Percentiles rank a stretch among this genome's conserved stretches.
Conservation (phyloP, 495 filamentous ascomycete genomes). For the Annulohypoxylon nitens region DNA sequence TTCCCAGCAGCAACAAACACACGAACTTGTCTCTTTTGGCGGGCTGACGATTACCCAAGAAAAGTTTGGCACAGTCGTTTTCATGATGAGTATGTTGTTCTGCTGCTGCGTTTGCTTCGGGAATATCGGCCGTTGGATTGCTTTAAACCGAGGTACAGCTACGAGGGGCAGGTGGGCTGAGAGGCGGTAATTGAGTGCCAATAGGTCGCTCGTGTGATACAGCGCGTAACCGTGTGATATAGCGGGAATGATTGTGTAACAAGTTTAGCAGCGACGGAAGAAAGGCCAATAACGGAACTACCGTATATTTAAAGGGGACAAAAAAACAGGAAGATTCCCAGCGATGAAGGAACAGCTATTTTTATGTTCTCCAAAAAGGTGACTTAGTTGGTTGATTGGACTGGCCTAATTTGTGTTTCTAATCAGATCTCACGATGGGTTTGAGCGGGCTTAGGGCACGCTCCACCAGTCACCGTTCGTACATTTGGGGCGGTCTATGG, state of each 20-base stretch:
- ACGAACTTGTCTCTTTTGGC: constrained; percentile 54
- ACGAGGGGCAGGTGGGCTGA: constrained; percentile 56
- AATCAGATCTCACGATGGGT: background rate
- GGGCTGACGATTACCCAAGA: constrained; percentile 74
- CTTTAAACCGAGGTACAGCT: constrained; percentile 58
- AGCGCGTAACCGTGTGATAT: background rate
- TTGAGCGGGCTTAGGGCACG: background rate
- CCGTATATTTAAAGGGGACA: background rate
- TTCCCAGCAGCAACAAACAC: constrained; percentile 21
- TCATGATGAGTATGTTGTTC: constrained; percentile 93
- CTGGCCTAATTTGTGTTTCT: background rate
- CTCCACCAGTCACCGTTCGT: background rate
- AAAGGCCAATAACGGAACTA: background rate
- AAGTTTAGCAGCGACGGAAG: background rate
- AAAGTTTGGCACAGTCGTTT: constrained; percentile 81
- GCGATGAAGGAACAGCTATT: background rate
- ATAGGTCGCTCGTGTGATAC: background rate
- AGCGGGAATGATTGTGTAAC: background rate
- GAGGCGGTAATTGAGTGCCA: constrained; percentile 14
- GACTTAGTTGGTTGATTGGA: background rate
- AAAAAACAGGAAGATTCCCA: background rate
- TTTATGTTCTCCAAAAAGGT: constrained; percentile 4
- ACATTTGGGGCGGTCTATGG: background rate
- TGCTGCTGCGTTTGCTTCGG: constrained; percentile 96
- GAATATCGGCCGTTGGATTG: constrained; percentile 88